A percentile compares a stretch with the other conserved stretches of the same genome.
These are phyloP conservation scores for Mucor indicus DNA, from an alignment of 371 early-diverging fungal genomes.

Conservation along the genomic window DNA sequence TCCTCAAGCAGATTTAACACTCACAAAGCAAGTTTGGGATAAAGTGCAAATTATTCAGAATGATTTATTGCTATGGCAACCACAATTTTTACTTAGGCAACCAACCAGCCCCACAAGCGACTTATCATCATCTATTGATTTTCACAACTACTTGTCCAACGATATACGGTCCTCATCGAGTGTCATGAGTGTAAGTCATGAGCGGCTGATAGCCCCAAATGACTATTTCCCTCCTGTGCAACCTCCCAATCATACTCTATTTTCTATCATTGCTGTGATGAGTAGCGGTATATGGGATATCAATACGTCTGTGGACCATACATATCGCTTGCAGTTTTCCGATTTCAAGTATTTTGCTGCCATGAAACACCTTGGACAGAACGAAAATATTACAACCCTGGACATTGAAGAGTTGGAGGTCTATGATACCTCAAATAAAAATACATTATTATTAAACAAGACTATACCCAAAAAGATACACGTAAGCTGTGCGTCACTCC, in stretches of 20 bases:
- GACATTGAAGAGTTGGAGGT: conserved; percentile 56
- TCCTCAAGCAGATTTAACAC: conserved; percentile 56
- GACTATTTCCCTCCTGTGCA: no score
- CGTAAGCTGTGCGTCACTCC: conserved; percentile 32
- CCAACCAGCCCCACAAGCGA: neutral
- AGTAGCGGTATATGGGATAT: conserved; percentile 43
- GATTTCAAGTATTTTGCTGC: conserved; percentile 59
- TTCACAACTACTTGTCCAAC: neutral
- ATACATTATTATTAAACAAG: conserved; percentile 31
- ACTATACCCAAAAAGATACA: conserved; percentile 49
- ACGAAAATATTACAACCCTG: conserved; percentile 53
- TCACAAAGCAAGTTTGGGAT: conserved; percentile 63
- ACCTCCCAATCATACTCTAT: conserved; percentile 17
- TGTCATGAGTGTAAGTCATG: neutral
- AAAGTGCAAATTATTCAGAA: conserved; percentile 67
- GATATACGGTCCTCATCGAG: conserved; percentile 11
- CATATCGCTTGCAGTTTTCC: conserved; percentile 46
- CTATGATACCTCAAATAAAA: conserved; percentile 33
- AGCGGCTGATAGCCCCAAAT: neutral
- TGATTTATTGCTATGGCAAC: conserved; percentile 68
- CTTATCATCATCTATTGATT: neutral
- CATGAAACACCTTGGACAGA: conserved; percentile 53
- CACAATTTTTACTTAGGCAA: conserved; percentile 25
- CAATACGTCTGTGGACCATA: conserved; percentile 8
- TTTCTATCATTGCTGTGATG: conserved; percentile 36